Conservation (phyloP, 768 basidiomycete species). For the Scleroderma bovista region DNA sequence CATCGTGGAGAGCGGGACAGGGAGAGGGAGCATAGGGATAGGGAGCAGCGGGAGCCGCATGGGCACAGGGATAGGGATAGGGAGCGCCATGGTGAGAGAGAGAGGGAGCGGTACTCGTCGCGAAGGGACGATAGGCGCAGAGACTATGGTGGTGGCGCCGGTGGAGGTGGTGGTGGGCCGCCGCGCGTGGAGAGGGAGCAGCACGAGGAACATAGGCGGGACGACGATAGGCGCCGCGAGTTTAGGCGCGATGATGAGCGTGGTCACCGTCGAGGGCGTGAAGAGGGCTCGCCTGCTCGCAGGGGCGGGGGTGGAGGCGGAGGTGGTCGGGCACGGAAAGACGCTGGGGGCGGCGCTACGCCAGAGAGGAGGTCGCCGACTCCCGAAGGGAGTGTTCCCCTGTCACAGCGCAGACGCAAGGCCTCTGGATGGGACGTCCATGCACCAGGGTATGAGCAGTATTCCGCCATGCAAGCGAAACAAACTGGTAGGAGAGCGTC, state of each 20-base stretch:
- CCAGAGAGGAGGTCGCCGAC: conserved; percentile 86
- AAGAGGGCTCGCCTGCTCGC: conserved; percentile 35
- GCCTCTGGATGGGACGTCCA: conserved; percentile 96
- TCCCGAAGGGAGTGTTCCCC: conserved; percentile 73
- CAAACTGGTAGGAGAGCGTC: conserved; percentile 66
- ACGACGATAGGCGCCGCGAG: conserved; percentile 49
- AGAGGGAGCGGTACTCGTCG: conserved; percentile 29
- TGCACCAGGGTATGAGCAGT: conserved; percentile 92
- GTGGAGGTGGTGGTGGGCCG: too few relatives aligned
- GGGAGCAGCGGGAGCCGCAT: conserved; percentile 37
- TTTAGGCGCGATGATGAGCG: conserved; percentile 40
- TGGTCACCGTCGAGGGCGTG: conserved; percentile 25
- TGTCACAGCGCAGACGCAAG: conserved; percentile 83
- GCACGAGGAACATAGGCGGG: conserved; percentile 41
- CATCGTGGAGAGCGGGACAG: neutral
- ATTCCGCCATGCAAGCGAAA: conserved; percentile 96
- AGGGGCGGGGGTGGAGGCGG: too few relatives aligned
- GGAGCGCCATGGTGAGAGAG: conserved; percentile 31
- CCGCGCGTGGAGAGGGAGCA: conserved; percentile 40
- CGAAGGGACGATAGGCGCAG: conserved; percentile 48
- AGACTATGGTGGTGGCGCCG: conserved; percentile 40
- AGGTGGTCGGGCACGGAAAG: conserved; percentile 37
- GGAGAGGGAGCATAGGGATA: conserved; percentile 35
- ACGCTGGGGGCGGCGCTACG: conserved; percentile 38
- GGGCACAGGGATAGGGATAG: conserved; percentile 31